phyloP scores from a whole-genome alignment of 1,284 basidiomycete genomes.

The Tilletiopsis washingtonensis region DNA sequence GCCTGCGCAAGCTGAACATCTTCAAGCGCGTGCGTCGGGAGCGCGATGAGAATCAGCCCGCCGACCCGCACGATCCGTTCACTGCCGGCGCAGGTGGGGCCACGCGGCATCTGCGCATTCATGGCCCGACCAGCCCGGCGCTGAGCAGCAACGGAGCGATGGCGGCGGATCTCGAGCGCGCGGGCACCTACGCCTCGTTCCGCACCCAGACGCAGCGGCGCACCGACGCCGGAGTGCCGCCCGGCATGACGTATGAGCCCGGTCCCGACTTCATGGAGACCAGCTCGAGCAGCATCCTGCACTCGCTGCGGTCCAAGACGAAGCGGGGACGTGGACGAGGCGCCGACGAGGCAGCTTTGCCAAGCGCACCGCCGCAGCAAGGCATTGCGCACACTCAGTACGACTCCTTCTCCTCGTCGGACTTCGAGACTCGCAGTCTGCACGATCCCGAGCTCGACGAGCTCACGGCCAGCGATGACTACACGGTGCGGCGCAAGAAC shows the following conservation, averaged over 20 bases:
- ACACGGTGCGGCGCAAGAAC: neutral
- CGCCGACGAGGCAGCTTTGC: no score
- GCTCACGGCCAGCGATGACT: neutral
- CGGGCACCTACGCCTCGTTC: neutral
- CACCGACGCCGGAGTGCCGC: neutral
- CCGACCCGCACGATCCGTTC: slow-evolving; percentile 20
- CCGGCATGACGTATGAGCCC: neutral
- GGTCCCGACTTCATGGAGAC: neutral
- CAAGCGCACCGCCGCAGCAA: no score
- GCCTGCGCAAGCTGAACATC: slow-evolving; percentile 41
- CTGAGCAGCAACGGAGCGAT: no score
- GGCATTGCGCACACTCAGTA: no score
- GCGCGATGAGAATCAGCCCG: neutral
- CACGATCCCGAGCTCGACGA: slow-evolving; percentile 11
- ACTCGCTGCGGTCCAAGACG: neutral
- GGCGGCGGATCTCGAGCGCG: neutral
- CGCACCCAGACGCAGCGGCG: neutral
- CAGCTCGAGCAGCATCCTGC: neutral
- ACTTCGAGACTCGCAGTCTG: slow-evolving; percentile 32
- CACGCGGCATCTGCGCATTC: slow-evolving; percentile 27
- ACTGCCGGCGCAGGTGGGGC: slow-evolving; percentile 21
- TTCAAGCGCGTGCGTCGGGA: slow-evolving; percentile 13
- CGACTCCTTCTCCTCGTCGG: slow-evolving; percentile 25
- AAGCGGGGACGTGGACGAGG: slow-evolving; percentile 4
- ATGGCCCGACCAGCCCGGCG: neutral